These are phyloP conservation scores for Epichloe sp. DNA, from an alignment of 2,329 filamentous ascomycete genomes.

Conservation along the genomic window DNA sequence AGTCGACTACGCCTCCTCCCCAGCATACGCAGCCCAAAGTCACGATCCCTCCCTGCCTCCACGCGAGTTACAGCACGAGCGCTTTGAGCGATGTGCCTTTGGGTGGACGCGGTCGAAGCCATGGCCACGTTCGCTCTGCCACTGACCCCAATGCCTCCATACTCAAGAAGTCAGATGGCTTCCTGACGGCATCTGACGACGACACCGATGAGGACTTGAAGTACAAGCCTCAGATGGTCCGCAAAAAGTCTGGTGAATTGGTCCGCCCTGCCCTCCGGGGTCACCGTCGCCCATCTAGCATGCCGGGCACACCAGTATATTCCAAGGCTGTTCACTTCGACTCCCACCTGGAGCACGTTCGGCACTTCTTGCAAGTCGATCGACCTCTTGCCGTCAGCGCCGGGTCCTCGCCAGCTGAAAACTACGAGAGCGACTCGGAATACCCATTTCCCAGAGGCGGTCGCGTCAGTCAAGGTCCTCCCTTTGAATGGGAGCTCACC, in stretches of 20 bases:
- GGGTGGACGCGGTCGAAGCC: slow-evolving; percentile 22
- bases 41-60: slow-evolving; percentile 16
- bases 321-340: slow-evolving; percentile 98
- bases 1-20: slow-evolving; percentile 31
- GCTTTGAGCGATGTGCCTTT: slow-evolving; percentile 29
- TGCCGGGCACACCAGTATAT: slow-evolving; percentile 94
- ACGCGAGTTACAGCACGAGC: slow-evolving; percentile 35
- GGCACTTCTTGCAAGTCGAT: slow-evolving; percentile 90
- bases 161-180: slow-evolving; percentile 34
- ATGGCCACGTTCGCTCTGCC: slow-evolving; percentile 38
- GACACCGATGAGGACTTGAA: slow-evolving; percentile 46
- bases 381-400: slow-evolving; percentile 92
- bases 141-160: slow-evolving; percentile 40
- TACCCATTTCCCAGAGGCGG: slow-evolving; percentile 60
- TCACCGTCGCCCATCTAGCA: slow-evolving; percentile 74
- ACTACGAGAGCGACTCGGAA: slow-evolving; percentile 74
- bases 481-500: slow-evolving; percentile 78
- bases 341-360: slow-evolving; percentile 86
- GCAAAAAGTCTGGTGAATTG: slow-evolving; percentile 96
- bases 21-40: slow-evolving; percentile 28
- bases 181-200: slow-evolving; percentile 43
- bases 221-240: slow-evolving; percentile 78
- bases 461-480: slow-evolving; percentile 28
- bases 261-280: slow-evolving; percentile 82
- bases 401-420: slow-evolving; percentile 79